These are phyloP conservation scores for Balamuthia mandrillaris DNA, from an alignment of 208 protist genomes.

Conservation along the genomic window DNA sequence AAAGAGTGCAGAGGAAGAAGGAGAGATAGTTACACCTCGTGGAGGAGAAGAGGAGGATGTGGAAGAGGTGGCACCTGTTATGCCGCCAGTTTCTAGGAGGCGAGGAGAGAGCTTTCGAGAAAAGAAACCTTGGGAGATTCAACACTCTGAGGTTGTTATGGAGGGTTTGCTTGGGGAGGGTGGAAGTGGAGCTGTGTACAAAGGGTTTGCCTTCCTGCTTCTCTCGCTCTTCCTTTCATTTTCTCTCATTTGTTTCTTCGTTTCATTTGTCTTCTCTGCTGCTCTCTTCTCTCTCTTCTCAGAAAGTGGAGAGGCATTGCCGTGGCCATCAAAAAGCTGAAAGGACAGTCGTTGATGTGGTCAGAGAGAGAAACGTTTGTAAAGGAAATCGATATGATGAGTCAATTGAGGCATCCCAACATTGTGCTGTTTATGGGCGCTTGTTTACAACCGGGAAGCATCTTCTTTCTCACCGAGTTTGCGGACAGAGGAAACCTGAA, in stretches of 20 bases:
- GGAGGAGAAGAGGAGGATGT: too few species aligned
- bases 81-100: too few species aligned
- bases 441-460: not conserved
- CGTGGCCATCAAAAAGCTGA: not conserved
- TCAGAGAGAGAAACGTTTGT: not conserved
- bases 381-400: conserved; percentile 20
- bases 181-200: not conserved
- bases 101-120: too few species aligned
- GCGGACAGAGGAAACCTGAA: not conserved
- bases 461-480: conserved; percentile 21
- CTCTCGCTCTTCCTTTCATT: not conserved
- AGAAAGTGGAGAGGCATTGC: not conserved
- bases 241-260: not conserved
- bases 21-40: too few species aligned
- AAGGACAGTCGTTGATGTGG: not conserved
- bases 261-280: not conserved
- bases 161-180: not conserved
- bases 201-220: too few species aligned
- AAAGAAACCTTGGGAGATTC: conserved; percentile 25
- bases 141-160: not conserved
- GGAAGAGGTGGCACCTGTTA: too few species aligned
- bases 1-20: too few species aligned
- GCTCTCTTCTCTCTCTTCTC: too few species aligned
- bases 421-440: not conserved
- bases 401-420: not conserved